Evolutionary conservation across 768 basidiomycete species (phyloP), one percentile per base, ranked within the genome.

Genomic region (Macrolepiota dolichaula): DNA sequence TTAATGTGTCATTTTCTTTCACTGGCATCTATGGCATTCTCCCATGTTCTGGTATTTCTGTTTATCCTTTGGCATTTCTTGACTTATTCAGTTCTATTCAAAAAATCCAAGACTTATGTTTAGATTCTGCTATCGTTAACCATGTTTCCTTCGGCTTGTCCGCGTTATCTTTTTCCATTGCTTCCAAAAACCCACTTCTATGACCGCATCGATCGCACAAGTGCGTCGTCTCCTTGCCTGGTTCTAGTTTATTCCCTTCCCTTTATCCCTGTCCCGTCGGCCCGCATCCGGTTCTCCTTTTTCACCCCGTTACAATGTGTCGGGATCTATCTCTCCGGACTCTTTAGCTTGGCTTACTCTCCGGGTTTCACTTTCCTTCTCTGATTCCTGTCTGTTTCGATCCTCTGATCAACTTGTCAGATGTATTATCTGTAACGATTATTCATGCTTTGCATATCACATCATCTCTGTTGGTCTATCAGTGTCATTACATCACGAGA

Each of bases 1-100:
- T 68, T 65, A 63, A 69, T 60, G 51, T 63, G 59, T 61, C 58
- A 53, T 58, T 60, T 59, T 63, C 52, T 60, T 59, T 63, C 52
- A 59, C 57, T 50, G 25, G 55, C 62, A 55, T 55, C 54, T 63
- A 50, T 35, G 11, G 29, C 59, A 53, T 53, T 53, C 51, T 38
- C 35, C 44, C 58, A 46, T 61, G 32, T 52, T 58, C 53, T 57
- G 36, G 57, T 50, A 54, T 57, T 46, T 61, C 51, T 56, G 47
- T 42, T 61, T 2, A 19, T 40, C 25, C 29, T 47, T 46, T 55
- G 19, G 44, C 36, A 51, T 56, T 61, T 47, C 57, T 32, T 51
- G 17, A 57, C 42, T 52, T 55, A 25, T 44, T 62, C 40, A 47
- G 36, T 62, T 47, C 27, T 42, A 40, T 40, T 49, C 24, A 11